Evolutionary conservation across 2,329 filamentous ascomycete species (phyloP), one percentile per base, ranked within the genome.

Genomic region (Fusarium tanahbumbuense): DNA sequence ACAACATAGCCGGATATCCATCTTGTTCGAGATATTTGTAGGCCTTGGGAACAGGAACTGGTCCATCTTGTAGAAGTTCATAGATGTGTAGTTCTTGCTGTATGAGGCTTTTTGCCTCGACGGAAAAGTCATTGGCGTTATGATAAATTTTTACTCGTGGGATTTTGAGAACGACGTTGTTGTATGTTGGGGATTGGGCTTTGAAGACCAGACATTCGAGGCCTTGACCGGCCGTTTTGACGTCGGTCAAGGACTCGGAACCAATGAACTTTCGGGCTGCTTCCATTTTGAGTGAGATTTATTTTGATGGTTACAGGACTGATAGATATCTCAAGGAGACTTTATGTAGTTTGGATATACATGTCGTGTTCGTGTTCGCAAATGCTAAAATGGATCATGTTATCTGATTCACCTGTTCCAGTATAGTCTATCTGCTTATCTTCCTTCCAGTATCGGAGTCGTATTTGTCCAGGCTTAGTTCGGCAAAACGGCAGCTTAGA

Each of bases 181-280:
- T 54, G n/a, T 65, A 47, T 0, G 0, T 6, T 13, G 46, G 28
- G 1, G 60, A 52, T 1, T 1, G 47, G 16, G 46, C 62, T 65
- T 65, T 65, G 9, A 59, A 52, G n/a, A 65, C 62, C 3, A 65
- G 34, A 3, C 60, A 65, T 20, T 65, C 62, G 6, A 65, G 53
- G 7, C 62, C 62, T 65, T 59, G 32, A 1, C 62, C 60, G 4
- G 60, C 46, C 18, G 12, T 22, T 42, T 46, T 3, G 13, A 65
- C 12, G 12, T 44, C 28, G 2, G 12, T 13, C 2, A 65, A 6
- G 5, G 30, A 47, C 25, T 65, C 62, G 18, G 53, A 23, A 6
- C 9, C 6, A 4, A 59, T 53, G 23, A 65, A 65, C 1, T 48
- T 23, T 8, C 20, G 46, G 5, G 18, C 46, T 40, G 23, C 5